Evolutionary conservation across 306 rosid genomes (phyloP).

Genomic region (Canavalia ensiformis): DNA sequence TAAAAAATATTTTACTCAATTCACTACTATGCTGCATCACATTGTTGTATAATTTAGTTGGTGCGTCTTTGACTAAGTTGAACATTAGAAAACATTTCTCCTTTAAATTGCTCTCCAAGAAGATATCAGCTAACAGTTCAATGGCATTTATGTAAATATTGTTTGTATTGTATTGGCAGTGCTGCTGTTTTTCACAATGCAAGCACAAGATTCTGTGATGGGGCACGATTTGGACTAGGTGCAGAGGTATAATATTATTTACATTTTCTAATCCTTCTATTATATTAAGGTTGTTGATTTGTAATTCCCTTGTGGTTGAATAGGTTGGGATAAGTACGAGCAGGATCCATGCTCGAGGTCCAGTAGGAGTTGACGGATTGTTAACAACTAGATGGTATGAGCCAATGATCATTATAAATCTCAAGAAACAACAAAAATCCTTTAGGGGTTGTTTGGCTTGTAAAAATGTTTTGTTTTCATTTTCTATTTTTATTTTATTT

Average conservation of each 20-base stretch:
- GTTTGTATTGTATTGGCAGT: slow-evolving; percentile 61
- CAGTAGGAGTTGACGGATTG: slow-evolving; percentile 98
- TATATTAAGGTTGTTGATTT: slow-evolving; percentile 27
- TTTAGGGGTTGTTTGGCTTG: not conserved
- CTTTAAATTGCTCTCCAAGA: not conserved
- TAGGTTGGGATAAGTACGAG: slow-evolving; percentile 99
- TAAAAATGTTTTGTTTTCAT: no score
- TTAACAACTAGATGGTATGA: slow-evolving; percentile 93
- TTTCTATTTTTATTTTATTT: no score
- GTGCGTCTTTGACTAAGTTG: not conserved
- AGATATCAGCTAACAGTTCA: not conserved
- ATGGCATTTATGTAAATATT: slow-evolving; percentile 16
- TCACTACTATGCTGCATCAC: not conserved
- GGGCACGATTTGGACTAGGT: slow-evolving; percentile 96
- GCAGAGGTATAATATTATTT: slow-evolving; percentile 78
- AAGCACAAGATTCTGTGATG: slow-evolving; percentile 95
- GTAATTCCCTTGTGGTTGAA: slow-evolving; percentile 15
- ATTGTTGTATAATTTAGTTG: slow-evolving; percentile 13
- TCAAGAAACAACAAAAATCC: slow-evolving; percentile 1
- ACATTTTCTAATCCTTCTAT: not conserved
- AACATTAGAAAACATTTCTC: slow-evolving; percentile 25
- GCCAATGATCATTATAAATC: slow-evolving; percentile 26
- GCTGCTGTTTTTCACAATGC: slow-evolving; percentile 99
- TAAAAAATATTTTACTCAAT: not conserved
- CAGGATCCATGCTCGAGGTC: slow-evolving; percentile 98